phyloP scores from a whole-genome alignment of 805 yeast species.

The Metschnikowia shivogae region DNA sequence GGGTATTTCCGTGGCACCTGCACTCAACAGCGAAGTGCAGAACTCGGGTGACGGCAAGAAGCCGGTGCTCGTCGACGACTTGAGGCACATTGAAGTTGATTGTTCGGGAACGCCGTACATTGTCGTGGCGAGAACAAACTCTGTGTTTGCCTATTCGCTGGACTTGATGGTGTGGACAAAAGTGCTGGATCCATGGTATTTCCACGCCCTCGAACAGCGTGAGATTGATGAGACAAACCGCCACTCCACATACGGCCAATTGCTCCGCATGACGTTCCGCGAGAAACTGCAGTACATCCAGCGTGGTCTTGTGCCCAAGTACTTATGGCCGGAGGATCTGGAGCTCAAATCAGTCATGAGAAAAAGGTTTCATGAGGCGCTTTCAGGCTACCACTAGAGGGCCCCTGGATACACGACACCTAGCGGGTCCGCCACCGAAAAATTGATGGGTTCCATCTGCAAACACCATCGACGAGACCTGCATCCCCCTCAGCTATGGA shows the following conservation, averaged over 20 bases:
- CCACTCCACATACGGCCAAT: background rate
- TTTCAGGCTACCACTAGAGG: background rate
- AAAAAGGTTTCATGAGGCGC: constrained; percentile 11
- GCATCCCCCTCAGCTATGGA: background rate
- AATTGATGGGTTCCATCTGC: no score
- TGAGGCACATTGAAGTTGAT: constrained; percentile 28
- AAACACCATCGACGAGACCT: no score
- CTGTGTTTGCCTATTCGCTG: constrained; percentile 41
- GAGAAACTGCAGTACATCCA: constrained; percentile 7
- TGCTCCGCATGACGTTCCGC: constrained; percentile 6
- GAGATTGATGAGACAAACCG: background rate
- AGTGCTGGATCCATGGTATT: constrained; percentile 44
- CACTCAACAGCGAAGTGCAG: constrained; percentile 36
- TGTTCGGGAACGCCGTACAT: constrained; percentile 42
- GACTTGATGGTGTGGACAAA: constrained; percentile 46
- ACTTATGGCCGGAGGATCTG: constrained; percentile 7
- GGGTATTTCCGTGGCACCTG: constrained; percentile 50
- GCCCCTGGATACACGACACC: background rate
- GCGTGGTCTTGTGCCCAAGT: constrained; percentile 9
- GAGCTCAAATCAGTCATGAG: constrained; percentile 13
- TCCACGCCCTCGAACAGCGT: constrained; percentile 11
- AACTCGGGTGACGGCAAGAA: constrained; percentile 1
- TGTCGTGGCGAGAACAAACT: constrained; percentile 28
- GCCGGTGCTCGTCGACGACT: constrained; percentile 9
- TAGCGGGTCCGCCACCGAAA: background rate